Evolutionary conservation across 257 asterid species (phyloP), one percentile per base, ranked within the genome.

Genomic region (Marsdenia floribunda): DNA sequence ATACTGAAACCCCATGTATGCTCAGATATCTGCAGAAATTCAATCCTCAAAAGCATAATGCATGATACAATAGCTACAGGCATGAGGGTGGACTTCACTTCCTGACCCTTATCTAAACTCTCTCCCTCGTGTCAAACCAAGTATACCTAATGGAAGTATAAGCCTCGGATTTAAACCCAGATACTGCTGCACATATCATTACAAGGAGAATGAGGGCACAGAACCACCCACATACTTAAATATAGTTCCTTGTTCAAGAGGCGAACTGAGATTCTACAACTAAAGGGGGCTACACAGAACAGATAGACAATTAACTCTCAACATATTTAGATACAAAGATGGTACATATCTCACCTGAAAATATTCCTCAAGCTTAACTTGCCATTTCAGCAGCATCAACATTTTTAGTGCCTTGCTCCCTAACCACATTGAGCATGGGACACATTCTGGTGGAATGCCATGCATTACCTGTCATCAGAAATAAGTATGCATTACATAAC

Each of bases 391-490:
- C 87, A 73, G 86, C 93, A 77, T 85, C 85, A 75, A 80, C 84
- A 78, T 74, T 82, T 71, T 75, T 82, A 75, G 70, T 81, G 78
- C 70, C 83, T 78, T 85, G 87, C 72, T 83, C 91, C 83, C 86
- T 85, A 78, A 85, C 86, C 86, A 83, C 92, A 83, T 84, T 88
- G 86, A 90, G 86, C 86, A 85, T 82, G 79, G 88, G 83, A 71
- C 85, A 76, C 93, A 88, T 89, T 89, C 93, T 88, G 83, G 89
- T 84, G 75, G 86, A 84, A 86, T 86, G 86, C 96, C 96, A 77
- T 80, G 86, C 79, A 88, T 79, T 83, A 86, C 97, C 97, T 92
- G 96, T 75, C 83, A 92, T 78, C 86, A 88, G 82, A 88, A 86
- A 87, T 81, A 85, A 74, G 83, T 74, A 76, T 73, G 73, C 46